A percentile compares a stretch with the other conserved stretches of the same genome.
These are phyloP conservation scores for Pyrenochaeta sp. DNA, from an alignment of 2,329 filamentous ascomycete genomes.

Conservation along the genomic window DNA sequence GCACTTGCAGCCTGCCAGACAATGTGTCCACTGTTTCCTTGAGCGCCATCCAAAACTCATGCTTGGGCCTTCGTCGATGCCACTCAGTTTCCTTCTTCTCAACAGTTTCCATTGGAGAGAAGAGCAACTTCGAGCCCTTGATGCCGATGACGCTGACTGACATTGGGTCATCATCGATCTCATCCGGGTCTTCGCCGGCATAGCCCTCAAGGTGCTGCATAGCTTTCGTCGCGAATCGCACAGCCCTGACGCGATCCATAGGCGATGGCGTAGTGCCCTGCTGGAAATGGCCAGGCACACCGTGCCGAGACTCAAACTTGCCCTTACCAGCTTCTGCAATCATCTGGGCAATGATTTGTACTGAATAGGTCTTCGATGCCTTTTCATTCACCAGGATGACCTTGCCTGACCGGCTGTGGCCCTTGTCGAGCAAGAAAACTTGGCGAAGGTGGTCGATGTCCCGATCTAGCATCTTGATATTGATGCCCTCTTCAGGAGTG, in stretches of 20 bases:
- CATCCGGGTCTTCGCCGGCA: constrained; percentile 68
- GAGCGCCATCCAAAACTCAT: constrained; percentile 84
- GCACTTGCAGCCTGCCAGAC: constrained; percentile 62
- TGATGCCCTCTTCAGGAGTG: constrained; percentile 95
- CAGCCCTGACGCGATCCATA: constrained; percentile 94
- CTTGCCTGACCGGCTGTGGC: constrained; percentile 88
- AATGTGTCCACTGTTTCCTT: constrained; percentile 86
- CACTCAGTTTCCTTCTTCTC: constrained; percentile 90
- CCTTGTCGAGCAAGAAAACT: constrained; percentile 84
- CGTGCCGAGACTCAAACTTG: constrained; percentile 90
- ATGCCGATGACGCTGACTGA: constrained; percentile 89
- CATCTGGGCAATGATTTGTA: constrained; percentile 93
- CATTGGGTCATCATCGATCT: constrained; percentile 76
- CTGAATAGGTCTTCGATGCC: constrained; percentile 86
- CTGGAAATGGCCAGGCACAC: constrained; percentile 59
- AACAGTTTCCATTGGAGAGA: constrained; percentile 80
- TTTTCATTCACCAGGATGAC: constrained; percentile 97
- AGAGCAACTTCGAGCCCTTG: constrained; percentile 87
- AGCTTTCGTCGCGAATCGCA: constrained; percentile 91
- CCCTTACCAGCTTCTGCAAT: constrained; percentile 93
- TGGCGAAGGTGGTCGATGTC: constrained; percentile 91
- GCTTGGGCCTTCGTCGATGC: constrained; percentile 83
- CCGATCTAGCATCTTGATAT: constrained; percentile 87
- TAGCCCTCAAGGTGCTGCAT: constrained; percentile 89
- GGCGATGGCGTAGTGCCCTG: constrained; percentile 70